Conservation (phyloP, 768 basidiomycete genomes). For the Kwoniella heveanensis region DNA sequence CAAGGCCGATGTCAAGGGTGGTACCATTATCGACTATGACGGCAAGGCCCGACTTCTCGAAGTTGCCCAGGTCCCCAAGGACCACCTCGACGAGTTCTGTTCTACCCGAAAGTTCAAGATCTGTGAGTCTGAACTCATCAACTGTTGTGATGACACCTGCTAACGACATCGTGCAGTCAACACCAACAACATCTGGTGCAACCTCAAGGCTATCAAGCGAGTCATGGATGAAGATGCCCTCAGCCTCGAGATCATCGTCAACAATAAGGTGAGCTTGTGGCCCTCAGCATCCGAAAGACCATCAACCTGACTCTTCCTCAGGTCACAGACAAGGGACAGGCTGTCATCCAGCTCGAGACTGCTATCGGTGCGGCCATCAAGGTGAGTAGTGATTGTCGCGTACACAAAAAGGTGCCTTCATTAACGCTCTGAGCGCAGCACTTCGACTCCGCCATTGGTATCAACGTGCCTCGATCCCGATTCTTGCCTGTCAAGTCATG, state of each 20-base stretch:
- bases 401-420: neutral
- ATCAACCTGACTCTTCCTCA: slow-evolving; percentile 46
- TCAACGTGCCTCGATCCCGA: slow-evolving; percentile 90
- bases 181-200: slow-evolving; percentile 63
- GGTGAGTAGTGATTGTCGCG: slow-evolving; percentile 36
- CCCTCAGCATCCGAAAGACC: neutral
- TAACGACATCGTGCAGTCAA: slow-evolving; percentile 23
- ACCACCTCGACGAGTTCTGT: slow-evolving; percentile 94
- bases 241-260: slow-evolving; percentile 94
- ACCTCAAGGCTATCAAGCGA: slow-evolving; percentile 73
- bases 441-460: slow-evolving; percentile 76
- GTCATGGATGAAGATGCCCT: slow-evolving; percentile 81
- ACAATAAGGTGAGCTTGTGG: slow-evolving; percentile 58
- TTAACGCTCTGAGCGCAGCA: slow-evolving; percentile 23
- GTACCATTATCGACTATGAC: slow-evolving; percentile 88
- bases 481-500: slow-evolving; percentile 84
- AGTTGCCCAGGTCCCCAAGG: slow-evolving; percentile 90
- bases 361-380: slow-evolving; percentile 93
- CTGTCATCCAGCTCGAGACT: slow-evolving; percentile 87
- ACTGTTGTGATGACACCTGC: neutral
- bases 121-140: slow-evolving; percentile 53
- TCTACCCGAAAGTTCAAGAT: slow-evolving; percentile 85
- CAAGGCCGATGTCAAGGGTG: slow-evolving; percentile 81
- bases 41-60: slow-evolving; percentile 84
- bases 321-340: slow-evolving; percentile 78